Conservation (phyloP, 1,284 basidiomycete genomes). For the Dichomitus squalens region DNA sequence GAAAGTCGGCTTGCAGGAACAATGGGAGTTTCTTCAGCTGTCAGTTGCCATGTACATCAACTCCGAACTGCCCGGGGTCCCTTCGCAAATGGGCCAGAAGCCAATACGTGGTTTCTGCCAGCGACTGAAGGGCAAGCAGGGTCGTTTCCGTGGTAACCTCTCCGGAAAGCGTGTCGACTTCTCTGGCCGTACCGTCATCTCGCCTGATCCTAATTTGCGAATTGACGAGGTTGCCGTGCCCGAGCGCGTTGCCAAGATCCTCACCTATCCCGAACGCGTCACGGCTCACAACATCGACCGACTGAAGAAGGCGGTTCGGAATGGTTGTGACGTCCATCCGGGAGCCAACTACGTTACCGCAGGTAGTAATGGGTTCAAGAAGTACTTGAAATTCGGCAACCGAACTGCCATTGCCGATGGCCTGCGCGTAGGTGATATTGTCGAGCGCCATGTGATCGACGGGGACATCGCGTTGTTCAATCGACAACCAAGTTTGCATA, state of each 20-base stretch:
- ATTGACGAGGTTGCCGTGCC: slow-evolving; percentile 99
- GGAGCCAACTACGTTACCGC: slow-evolving; percentile 94
- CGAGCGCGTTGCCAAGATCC: slow-evolving; percentile 92
- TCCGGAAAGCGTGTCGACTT: slow-evolving; percentile 99
- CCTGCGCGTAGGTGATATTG: slow-evolving; percentile 82
- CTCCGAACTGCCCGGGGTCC: slow-evolving; percentile 94
- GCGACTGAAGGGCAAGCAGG: slow-evolving; percentile 98
- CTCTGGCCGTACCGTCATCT: slow-evolving; percentile 97
- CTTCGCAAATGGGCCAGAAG: slow-evolving; percentile 82
- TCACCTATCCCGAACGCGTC: slow-evolving; percentile 97
- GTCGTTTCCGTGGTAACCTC: slow-evolving; percentile 97
- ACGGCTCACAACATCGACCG: slow-evolving; percentile 89
- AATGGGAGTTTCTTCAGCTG: slow-evolving; percentile 98
- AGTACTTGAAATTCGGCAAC: slow-evolving; percentile 85
- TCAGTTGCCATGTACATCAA: slow-evolving; percentile 99
- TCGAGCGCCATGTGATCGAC: slow-evolving; percentile 94
- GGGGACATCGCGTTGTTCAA: slow-evolving; percentile 99
- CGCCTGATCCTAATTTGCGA: slow-evolving; percentile 96
- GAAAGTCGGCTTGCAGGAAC: slow-evolving; percentile 60
- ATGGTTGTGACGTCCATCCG: slow-evolving; percentile 92
- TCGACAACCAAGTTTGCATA: slow-evolving; percentile 97
- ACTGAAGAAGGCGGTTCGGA: slow-evolving; percentile 81
- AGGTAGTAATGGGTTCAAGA: slow-evolving; percentile 81
- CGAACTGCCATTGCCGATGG: slow-evolving; percentile 76
- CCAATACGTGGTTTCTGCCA: slow-evolving; percentile 98